Base-by-base conservation (phyloP, 2,329 filamentous ascomycete genomes). In the Lachnellula occidentalis region DNA sequence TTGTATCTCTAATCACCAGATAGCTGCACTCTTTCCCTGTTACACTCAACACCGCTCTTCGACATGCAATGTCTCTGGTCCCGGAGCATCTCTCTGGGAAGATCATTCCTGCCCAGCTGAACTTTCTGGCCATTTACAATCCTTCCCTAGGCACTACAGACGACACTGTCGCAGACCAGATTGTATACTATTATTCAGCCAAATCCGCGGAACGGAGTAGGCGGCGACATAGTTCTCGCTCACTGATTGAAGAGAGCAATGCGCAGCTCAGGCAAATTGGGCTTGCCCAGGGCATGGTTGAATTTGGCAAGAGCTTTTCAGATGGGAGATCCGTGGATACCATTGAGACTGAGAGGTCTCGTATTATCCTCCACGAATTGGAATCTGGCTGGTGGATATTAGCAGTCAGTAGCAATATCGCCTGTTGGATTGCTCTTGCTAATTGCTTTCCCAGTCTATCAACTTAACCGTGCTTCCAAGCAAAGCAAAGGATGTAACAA, bases 361-460 rank as follows among this genome's bases (percentile, higher is more conserved):
- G 92, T 34, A 86, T 96, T 34, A 78, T 97, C 34, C 74, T 96
- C 45, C 84, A 90, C 65, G 91, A 99, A 74, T 73, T 99, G 60
- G 92, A 99, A 70, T 76, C 81, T 15, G 88, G 88, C 31, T 99
- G 94, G 94, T 99, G 95, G 95, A 85, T 97, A 58, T 75, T 97
- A 57, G 92, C 90, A 58, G 91, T 95, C 76, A 67, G 88, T 74
- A 17, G n/a, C 31, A 27, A 24, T 50, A 31, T 37, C 19, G 27
- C 27, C 46, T 53, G 15, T 34, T 11, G n/a, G 17, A 45, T 39
- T 43, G 12, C 42, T 45, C 45, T 36, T 54, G 37, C 52, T 67
- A 56, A 62, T 55, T 24, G 36, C 19, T 21, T 42, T 21, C n/a
- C 37, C 55, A 91, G 86, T 90, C 87, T 47, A 83, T 96, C 67